These are phyloP conservation scores for Micractinium sp. DNA, from an alignment of 139 green algal genomes.

Conservation along the genomic window DNA sequence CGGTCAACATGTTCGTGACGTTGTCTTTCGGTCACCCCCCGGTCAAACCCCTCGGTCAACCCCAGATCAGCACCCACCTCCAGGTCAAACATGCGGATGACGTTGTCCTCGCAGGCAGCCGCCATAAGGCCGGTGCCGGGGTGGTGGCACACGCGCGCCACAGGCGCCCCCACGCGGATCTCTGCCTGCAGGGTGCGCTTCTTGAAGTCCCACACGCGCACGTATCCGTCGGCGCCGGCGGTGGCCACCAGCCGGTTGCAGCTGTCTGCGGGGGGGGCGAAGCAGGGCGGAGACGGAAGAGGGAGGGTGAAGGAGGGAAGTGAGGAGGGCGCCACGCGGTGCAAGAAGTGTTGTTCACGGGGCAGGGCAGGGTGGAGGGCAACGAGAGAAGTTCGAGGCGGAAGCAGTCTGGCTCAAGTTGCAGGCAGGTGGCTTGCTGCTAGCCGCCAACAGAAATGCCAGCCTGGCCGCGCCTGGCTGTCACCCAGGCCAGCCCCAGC, in stretches of 20 bases:
- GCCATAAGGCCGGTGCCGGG: conserved; percentile 58
- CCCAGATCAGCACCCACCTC: conserved; percentile 12
- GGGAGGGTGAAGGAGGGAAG: background rate
- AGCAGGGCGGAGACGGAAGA: background rate
- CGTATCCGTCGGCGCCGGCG: conserved; percentile 61
- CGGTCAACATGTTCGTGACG: too few relatives aligned
- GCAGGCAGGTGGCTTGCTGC: too few relatives aligned
- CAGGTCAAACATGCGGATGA: conserved; percentile 68
- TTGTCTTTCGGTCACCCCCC: too few relatives aligned
- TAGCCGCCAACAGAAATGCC: too few relatives aligned
- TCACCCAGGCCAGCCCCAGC: too few relatives aligned
- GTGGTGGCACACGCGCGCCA: conserved; percentile 55
- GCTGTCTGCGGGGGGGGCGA: conserved; percentile 57
- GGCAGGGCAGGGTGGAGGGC: background rate
- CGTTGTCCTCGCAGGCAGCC: conserved; percentile 64
- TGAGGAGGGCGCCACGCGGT: background rate
- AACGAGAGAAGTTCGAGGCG: too few relatives aligned
- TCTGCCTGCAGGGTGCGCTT: conserved; percentile 53
- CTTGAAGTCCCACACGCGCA: conserved; percentile 89
- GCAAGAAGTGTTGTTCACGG: too few relatives aligned
- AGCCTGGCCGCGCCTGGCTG: too few relatives aligned
- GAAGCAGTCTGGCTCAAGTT: too few relatives aligned
- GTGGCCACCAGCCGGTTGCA: conserved; percentile 79
- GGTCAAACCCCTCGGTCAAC: too few relatives aligned
- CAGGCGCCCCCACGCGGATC: conserved; percentile 52